Evolutionary conservation across 768 basidiomycete genomes (phyloP).

Genomic region (Amanita fuliginea): DNA sequence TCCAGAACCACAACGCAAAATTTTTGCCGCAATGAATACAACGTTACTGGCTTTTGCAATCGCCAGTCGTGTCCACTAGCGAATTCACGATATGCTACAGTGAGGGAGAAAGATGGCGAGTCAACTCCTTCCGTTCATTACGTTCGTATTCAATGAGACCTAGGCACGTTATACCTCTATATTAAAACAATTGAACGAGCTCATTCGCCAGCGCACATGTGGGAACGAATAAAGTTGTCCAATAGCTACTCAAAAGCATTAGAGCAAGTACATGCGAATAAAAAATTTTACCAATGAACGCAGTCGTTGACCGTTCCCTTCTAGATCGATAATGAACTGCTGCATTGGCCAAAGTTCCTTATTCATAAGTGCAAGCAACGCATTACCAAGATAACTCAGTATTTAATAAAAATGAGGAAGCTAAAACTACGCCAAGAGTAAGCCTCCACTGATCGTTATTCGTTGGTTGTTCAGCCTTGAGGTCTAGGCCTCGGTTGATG

Average conservation of each 20-base stretch:
- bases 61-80: conserved; percentile 96
- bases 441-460: conserved; percentile 16
- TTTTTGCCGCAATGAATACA: conserved; percentile 98
- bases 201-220: conserved; percentile 94
- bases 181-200: conserved; percentile 98
- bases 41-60: conserved; percentile 92
- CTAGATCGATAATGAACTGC: conserved; percentile 88
- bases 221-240: conserved; percentile 90
- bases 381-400: conserved; percentile 97
- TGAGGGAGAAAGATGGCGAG: conserved; percentile 86
- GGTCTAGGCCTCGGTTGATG: conserved; percentile 73
- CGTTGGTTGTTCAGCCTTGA: background rate
- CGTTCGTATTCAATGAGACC: background rate
- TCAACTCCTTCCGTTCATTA: background rate
- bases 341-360: conserved; percentile 98
- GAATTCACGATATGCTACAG: conserved; percentile 96
- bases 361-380: conserved; percentile 99
- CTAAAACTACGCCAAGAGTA: conserved; percentile 80
- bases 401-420: conserved; percentile 96
- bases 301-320: background rate
- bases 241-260: conserved; percentile 93
- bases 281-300: background rate
- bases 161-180: conserved; percentile 84
- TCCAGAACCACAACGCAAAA: conserved; percentile 88
- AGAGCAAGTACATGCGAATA: conserved; percentile 59